Percentiles rank a stretch among this genome's conserved stretches.
These are phyloP conservation scores for Linnemannia hyalina DNA, from an alignment of 192 early-diverging fungal species.

Conservation along the genomic window DNA sequence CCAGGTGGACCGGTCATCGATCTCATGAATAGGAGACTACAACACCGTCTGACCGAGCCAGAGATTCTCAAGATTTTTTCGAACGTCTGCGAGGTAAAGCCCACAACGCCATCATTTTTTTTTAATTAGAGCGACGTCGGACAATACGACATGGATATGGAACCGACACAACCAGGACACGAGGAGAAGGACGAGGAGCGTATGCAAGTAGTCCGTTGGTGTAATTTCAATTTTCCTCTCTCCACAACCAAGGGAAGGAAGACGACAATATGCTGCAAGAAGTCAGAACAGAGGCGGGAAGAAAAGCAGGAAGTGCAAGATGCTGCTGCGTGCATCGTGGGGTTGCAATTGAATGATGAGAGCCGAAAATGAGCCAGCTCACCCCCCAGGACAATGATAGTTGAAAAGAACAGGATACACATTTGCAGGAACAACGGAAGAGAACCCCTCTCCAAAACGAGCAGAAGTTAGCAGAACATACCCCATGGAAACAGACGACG, in stretches of 20 bases:
- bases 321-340: too few species aligned
- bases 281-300: background rate
- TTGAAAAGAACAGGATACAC: too few species aligned
- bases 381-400: too few species aligned
- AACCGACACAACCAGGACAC: background rate
- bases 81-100: constrained; percentile 76
- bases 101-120: background rate
- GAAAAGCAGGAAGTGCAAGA: too few species aligned
- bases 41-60: constrained; percentile 79
- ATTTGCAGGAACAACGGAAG: too few species aligned
- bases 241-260: background rate
- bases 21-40: constrained; percentile 87
- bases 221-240: background rate
- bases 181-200: background rate
- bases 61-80: constrained; percentile 92
- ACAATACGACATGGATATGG: too few species aligned
- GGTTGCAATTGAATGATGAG: too few species aligned
- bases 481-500: background rate
- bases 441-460: too few species aligned
- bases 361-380: too few species aligned
- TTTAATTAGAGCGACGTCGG: background rate
- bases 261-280: background rate
- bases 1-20: constrained; percentile 85
- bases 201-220: background rate
- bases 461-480: background rate